Evolutionary conservation across 768 basidiomycete genomes (phyloP), one percentile per base, ranked within the genome.

Genomic region (Udeniomyces megalosporus): DNA sequence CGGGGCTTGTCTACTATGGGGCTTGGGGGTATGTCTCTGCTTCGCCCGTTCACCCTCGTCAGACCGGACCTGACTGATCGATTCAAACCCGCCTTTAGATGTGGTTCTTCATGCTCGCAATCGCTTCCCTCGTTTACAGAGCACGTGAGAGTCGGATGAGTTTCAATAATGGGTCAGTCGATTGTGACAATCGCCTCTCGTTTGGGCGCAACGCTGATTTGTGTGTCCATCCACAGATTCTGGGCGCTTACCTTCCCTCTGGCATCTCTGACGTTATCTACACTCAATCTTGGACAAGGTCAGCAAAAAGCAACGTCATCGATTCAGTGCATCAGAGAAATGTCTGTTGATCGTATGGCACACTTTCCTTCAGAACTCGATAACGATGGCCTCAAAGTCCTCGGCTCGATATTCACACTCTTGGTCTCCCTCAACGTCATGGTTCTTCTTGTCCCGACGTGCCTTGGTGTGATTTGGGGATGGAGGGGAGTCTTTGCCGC

Each of bases 201-300:
- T 8, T 35, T 47, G 20, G 4, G 8, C 1, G 2, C 29, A 17
- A n/a, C n/a, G 15, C 22, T 15, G 20, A 28, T 52, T n/a, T 32
- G 0, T 35, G 48, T 48, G 4, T 57, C 20, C 6, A 22, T 44
- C 8, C 45, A 56, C 54, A 65, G 65, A 7, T 66, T 46, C 53
- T 58, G 60, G 60, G 60, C 52, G 26, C 55, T 58, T 46, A 56
- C 54, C 35, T 62, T 66, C 42, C 66, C 66, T n/a, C 50, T 67
- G 7, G 66, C 66, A 4, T 67, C 66, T 15, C 52, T 67, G 11
- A 61, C 60, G 3, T 60, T 67, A 3, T 67, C 66, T 20, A 67
- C 66, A 20, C 64, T 65, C 3, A 44, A 65, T 11, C 52, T 67
- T 34, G 66, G 66, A 22, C 8, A 42, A 17, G 38, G 38, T 42